Evolutionary conservation across 805 yeast species (phyloP).

Genomic region (Kazachstania viticola): DNA sequence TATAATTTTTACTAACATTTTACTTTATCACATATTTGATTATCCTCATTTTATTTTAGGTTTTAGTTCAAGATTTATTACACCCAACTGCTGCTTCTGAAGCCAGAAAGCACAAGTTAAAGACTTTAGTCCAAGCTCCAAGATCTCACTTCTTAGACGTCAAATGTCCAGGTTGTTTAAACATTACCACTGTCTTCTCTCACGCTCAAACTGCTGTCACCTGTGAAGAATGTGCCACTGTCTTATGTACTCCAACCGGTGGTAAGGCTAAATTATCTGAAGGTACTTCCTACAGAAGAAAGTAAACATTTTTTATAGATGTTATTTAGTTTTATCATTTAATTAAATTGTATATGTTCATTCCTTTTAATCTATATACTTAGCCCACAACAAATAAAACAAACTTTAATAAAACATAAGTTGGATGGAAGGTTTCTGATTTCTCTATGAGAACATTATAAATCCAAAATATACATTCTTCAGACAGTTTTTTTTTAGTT

Average conservation of each 20-base stretch:
- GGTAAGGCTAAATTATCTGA: conserved; percentile 99
- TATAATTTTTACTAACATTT: conserved; percentile 16
- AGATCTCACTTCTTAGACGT: conserved; percentile 99
- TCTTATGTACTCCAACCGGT: conserved; percentile 98
- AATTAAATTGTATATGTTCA: too few species aligned
- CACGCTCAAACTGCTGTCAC: conserved; percentile 99
- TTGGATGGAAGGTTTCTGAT: too few species aligned
- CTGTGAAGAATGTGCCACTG: conserved; percentile 97
- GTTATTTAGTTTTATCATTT: too few species aligned
- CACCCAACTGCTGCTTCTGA: conserved; percentile 97
- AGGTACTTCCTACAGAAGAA: conserved; percentile 99
- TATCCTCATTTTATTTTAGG: conserved; percentile 34
- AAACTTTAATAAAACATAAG: too few species aligned
- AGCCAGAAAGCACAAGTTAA: conserved; percentile 93
- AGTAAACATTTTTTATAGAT: too few species aligned
- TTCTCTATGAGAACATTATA: too few species aligned
- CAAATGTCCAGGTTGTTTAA: conserved; percentile 98
- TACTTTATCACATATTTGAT: not conserved
- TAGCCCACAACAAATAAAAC: too few species aligned
- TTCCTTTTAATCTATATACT: too few species aligned
- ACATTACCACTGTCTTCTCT: conserved; percentile 98
- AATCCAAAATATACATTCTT: too few species aligned
- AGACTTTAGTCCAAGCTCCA: conserved; percentile 94
- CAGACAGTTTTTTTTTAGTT: too few species aligned
- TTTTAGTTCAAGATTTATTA: conserved; percentile 97